Conservation (phyloP, 2,329 filamentous ascomycete genomes). For the Curvularia sp. region DNA sequence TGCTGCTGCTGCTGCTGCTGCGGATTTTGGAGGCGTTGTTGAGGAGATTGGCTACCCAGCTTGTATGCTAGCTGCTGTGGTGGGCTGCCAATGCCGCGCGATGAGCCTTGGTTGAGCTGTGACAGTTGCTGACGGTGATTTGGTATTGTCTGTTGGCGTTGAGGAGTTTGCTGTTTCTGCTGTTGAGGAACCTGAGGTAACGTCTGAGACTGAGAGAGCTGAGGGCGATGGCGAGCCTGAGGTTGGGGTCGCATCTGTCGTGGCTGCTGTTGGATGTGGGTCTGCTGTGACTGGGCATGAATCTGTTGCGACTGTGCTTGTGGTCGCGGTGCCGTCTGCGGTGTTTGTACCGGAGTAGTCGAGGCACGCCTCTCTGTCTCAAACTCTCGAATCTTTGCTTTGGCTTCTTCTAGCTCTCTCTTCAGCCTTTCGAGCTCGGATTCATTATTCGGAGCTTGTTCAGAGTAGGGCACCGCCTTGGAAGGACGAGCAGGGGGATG, state of each 20-base stretch:
- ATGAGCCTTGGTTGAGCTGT: slow-evolving; percentile 31
- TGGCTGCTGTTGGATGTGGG: slow-evolving; percentile 25
- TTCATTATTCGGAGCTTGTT: slow-evolving; percentile 29
- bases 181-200: slow-evolving; percentile 18
- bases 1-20: slow-evolving; percentile 19
- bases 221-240: slow-evolving; percentile 22
- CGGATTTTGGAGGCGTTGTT: slow-evolving; percentile 24
- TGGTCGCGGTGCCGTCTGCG: slow-evolving; percentile 28
- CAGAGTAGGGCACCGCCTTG: slow-evolving; percentile 26
- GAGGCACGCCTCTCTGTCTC: slow-evolving; percentile 44
- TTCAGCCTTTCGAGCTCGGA: slow-evolving; percentile 47
- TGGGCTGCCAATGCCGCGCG: slow-evolving; percentile 22
- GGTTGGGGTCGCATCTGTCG: slow-evolving; percentile 7
- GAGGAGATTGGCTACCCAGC: slow-evolving; percentile 28
- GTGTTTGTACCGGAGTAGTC: slow-evolving; percentile 37
- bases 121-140: slow-evolving; percentile 35
- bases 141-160: slow-evolving; percentile 18
- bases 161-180: slow-evolving; percentile 23
- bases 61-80: slow-evolving; percentile 34
- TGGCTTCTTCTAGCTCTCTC: slow-evolving; percentile 48
- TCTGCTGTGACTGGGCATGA: slow-evolving; percentile 24
- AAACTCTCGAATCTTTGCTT: slow-evolving; percentile 44
- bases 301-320: slow-evolving; percentile 22
- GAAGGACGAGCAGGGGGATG: slow-evolving; percentile 21
- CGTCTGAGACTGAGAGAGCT: slow-evolving; percentile 21